Evolutionary conservation across 805 yeast genomes (phyloP).

Genomic region (Lachancea sp.): DNA sequence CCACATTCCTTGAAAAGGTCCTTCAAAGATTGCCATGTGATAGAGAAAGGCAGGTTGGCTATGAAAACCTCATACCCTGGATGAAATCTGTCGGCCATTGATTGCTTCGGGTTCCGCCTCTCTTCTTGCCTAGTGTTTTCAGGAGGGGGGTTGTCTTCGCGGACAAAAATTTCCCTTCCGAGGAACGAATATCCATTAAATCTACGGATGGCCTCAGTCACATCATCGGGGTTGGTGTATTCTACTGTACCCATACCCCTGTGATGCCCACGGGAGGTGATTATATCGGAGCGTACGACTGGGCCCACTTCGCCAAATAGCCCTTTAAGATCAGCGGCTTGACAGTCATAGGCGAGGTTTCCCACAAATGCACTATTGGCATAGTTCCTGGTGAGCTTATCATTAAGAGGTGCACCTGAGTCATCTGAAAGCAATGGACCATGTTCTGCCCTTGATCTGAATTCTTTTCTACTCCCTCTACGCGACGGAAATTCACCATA

Average conservation of each 20-base stretch:
- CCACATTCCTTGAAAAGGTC: conserved; percentile 79
- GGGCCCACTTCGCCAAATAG: conserved; percentile 55
- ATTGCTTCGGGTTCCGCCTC: conserved; percentile 18
- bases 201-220: conserved; percentile 60
- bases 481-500: conserved; percentile 32
- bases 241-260: conserved; percentile 92
- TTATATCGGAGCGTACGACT: conserved; percentile 76
- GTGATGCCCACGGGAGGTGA: conserved; percentile 69
- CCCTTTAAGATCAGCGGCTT: conserved; percentile 53
- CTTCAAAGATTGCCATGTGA: conserved; percentile 77
- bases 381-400: conserved; percentile 50
- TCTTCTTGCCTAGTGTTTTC: conserved; percentile 19
- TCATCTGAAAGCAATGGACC: conserved; percentile 21
- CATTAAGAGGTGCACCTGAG: conserved; percentile 29
- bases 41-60: conserved; percentile 76
- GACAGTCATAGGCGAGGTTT: conserved; percentile 60
- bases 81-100: conserved; percentile 22
- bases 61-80: conserved; percentile 53
- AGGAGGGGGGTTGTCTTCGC: conserved; percentile 89
- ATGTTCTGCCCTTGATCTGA: conserved; percentile 13
- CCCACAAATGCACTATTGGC: conserved; percentile 68
- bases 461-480: conserved; percentile 18
- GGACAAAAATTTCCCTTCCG: conserved; percentile 79
- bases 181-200: conserved; percentile 57
- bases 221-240: conserved; percentile 58